A percentile compares a stretch with the other conserved stretches of the same genome.
Evolutionary conservation across 1,284 basidiomycete genomes (phyloP).

Genomic region (Rhizoctonia solani): DNA sequence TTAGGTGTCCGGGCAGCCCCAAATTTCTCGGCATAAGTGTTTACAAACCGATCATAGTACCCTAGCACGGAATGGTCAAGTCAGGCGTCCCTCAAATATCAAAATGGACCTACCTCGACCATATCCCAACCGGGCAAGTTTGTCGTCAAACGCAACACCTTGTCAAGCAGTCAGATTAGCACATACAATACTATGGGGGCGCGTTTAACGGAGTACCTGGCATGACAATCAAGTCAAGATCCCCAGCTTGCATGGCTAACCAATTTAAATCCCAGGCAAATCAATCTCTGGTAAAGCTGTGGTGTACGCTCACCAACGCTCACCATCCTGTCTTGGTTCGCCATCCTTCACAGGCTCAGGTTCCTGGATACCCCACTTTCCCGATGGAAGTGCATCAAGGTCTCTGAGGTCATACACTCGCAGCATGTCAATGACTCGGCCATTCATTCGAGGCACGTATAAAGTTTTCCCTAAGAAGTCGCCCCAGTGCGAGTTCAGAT

Average conservation of each 20-base stretch:
- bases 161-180: background rate
- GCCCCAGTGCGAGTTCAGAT: no score
- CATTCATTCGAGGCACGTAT: conserved; percentile 39
- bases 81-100: background rate
- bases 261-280: background rate
- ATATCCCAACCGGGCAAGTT: conserved; percentile 37
- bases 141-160: conserved; percentile 39
- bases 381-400: conserved; percentile 15
- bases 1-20: conserved; percentile 5
- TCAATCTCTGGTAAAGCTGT: no score
- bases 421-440: conserved; percentile 37
- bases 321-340: conserved; percentile 33
- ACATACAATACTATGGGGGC: background rate
- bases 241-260: conserved; percentile 9
- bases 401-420: conserved; percentile 38
- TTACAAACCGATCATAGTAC: conserved; percentile 36
- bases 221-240: conserved; percentile 38
- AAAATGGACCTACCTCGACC: conserved; percentile 34
- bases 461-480: conserved; percentile 35
- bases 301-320: no score
- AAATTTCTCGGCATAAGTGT: conserved; percentile 25
- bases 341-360: conserved; percentile 34
- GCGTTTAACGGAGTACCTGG: conserved; percentile 29
- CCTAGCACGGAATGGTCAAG: background rate
- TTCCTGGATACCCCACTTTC: conserved; percentile 39